Evolutionary conservation across 352 stramenopile species (phyloP), one percentile per base, ranked within the genome.

Genomic region (Phytophthora pisi): DNA sequence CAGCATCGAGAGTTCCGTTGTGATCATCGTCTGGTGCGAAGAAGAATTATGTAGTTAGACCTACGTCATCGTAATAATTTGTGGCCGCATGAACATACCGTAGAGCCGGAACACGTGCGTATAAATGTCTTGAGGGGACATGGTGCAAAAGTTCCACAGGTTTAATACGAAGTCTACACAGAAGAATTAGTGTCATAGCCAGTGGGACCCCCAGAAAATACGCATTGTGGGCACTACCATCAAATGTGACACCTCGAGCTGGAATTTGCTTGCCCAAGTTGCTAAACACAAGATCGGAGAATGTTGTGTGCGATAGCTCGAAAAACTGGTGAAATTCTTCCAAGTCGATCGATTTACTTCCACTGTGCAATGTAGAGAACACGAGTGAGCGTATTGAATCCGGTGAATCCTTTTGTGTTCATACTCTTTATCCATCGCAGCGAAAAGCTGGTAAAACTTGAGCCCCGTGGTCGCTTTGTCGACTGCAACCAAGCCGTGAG

Each of bases 101-200:
- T 86, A 86, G n/a, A 89, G 70, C 42, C 61, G 60, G 56, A 86
- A 89, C 1, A 89, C 61, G 30, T 81, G 67, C 0, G 55, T 67
- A 34, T 77, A 68, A 23, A 89, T 59, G 26, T 84, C 72, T 49
- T 69, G 61, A 5, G 45, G 9, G 10, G 58, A 64, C 80, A 89
- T 89, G 3, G 78, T 86, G 40, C 81, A 87, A 43, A 87, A 84
- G 31, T 83, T 89, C 81, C 81, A 89, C 2, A 84, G 67, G 51
- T 87, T 87, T 26, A 84, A 36, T 11, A 89, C 51, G 53, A 89
- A 87, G 67, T 86, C 78, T 82, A 46, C 3, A 36, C 11, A 18
- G 15, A 36, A 36, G 11, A 2, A 59, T 36, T 4, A 13, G 23
- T 24, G 45, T 15, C 13, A 30, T 20, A 47, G 8, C 38, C 13